Base-by-base conservation (phyloP, 371 early-diverging fungal species). In the Phascolomyces articulosus region DNA sequence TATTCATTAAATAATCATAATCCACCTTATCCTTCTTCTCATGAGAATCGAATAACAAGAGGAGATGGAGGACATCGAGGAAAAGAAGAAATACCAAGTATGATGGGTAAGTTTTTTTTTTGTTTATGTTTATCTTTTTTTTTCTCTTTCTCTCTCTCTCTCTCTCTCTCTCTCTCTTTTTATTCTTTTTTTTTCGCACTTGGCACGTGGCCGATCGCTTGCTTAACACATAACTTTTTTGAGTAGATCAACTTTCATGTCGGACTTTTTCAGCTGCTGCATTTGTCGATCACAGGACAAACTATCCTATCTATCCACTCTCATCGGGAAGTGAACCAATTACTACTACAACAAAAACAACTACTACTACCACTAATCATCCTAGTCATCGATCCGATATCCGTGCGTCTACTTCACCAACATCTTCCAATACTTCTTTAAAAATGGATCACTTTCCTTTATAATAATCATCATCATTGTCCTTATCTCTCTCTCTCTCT, bases 241-340 rank as follows among this genome's bases (percentile, higher is more conserved):
- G 1, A n/a, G 8, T 57, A 64, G 64, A 64, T 58, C 64, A 64
- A 64, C 55, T 64, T 38, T 64, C 64, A 49, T 64, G 64, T 48
- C 57, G 64, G n/a, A 64, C 64, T 56, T 64, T 64, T 58, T 64
- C 64, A 13, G 55, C 58, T 21, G 58, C 55, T 23, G 60, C 44
- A 20, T 40, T 59, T 59, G 60, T 59, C 28, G 60, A 59, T 47
- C 47, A 59, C 44, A 40, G 47, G 24, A 47, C 60, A 20, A 41
- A 59, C 44, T 59, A 59, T 40, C 60, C 60, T 8, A 59, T 59
- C 60, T 47, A 59, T 40, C 60, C 60, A 29, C 40, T 59, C 9
- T 59, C 58, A 3, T 57, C 40, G n/a, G n/a, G n/a, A n/a, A n/a
- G n/a, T n/a, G n/a, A n/a, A n/a, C n/a, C n/a, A n/a, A n/a, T n/a